Base-by-base conservation (phyloP, 345 rosid species). In the Leavenworthia alabamica region DNA sequence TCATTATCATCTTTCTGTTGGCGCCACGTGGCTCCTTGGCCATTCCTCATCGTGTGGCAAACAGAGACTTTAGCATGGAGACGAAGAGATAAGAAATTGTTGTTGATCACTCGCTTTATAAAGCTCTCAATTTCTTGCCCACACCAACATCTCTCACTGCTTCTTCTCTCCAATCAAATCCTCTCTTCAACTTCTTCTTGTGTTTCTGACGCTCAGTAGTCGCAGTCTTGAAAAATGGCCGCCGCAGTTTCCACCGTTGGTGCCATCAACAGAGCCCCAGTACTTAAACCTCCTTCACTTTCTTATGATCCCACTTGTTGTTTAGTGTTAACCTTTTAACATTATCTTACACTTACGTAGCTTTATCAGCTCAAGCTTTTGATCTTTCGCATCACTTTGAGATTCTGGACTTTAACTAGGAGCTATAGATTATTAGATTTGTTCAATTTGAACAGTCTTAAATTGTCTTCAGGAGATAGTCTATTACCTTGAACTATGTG, bases 241-340 rank as follows among this genome's bases (percentile, higher is more conserved):
- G 73, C 97, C 24, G 77, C 96, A 37, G 77, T 86, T 68, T 75
- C 98, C 67, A 86, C 96, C 53, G 73, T 82, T 48, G 96, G 93
- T 75, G 77, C 82, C 20, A 80, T 83, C 75, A 90, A 82, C 80
- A 62, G 84, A 53, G 77, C 86, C 24, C 92, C 82, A 82, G 97
- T 89, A 83, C 7, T 32, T 37, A 3, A 13, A 29, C 31, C 60
- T 40, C 14, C 35, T 62, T 50, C 6, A 8, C 4, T 56, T 13
- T 22, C 1, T 6, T n/a, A 35, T 19, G 8, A 15, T 43, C 7
- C 28, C 28, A 17, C 2, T 52, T 8, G 3, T 31, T 20, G 40
- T 40, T 51, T n/a, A 31, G 2, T 1, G 42, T 39, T 54, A n/a
- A 1, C 3, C 40, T 55, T 39, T 22, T 16, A 56, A 26, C 43